Percentiles rank a stretch among this genome's conserved stretches.
Conservation (phyloP, 2,329 filamentous ascomycete species). For the Coleophoma crateriformis region DNA sequence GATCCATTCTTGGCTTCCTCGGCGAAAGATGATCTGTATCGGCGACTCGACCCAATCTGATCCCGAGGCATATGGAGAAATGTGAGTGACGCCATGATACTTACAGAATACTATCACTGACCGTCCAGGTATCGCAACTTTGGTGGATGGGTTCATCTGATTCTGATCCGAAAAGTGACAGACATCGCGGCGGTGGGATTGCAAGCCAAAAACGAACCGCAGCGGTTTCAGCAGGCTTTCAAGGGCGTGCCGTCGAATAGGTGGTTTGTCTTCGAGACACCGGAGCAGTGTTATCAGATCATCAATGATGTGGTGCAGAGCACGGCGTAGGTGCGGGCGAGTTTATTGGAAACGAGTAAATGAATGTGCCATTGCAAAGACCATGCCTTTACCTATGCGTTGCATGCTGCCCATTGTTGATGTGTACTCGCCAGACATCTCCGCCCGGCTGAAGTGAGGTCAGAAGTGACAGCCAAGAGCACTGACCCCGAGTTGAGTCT, state of each 20-base stretch:
- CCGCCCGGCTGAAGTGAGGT: no score
- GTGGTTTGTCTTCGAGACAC: slow-evolving; percentile 81
- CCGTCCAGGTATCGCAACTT: slow-evolving; percentile 51
- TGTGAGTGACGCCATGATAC: slow-evolving; percentile 40
- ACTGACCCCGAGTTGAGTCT: no score
- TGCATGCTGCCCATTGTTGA: no score
- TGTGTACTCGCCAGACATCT: no score
- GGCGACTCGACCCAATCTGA: slow-evolving; percentile 91
- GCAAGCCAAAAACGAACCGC: slow-evolving; percentile 65
- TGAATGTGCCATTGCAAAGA: no score
- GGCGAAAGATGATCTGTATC: slow-evolving; percentile 73
- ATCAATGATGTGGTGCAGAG: slow-evolving; percentile 24
- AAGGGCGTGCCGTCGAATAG: slow-evolving; percentile 60
- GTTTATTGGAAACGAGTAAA: no score
- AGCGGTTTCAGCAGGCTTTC: slow-evolving; percentile 81
- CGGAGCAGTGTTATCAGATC: slow-evolving; percentile 53
- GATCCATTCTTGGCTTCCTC: slow-evolving; percentile 73
- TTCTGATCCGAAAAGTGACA: slow-evolving; percentile 79
- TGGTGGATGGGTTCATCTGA: slow-evolving; percentile 73
- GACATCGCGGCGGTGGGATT: slow-evolving; percentile 67
- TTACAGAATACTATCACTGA: slow-evolving; percentile 2
- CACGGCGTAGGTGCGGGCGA: background rate
- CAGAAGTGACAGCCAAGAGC: no score
- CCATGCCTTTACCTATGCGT: no score
- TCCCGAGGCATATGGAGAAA: slow-evolving; percentile 82